Evolutionary conservation across 495 filamentous ascomycete genomes (phyloP).

Genomic region (Talaromyces thailandensis): DNA sequence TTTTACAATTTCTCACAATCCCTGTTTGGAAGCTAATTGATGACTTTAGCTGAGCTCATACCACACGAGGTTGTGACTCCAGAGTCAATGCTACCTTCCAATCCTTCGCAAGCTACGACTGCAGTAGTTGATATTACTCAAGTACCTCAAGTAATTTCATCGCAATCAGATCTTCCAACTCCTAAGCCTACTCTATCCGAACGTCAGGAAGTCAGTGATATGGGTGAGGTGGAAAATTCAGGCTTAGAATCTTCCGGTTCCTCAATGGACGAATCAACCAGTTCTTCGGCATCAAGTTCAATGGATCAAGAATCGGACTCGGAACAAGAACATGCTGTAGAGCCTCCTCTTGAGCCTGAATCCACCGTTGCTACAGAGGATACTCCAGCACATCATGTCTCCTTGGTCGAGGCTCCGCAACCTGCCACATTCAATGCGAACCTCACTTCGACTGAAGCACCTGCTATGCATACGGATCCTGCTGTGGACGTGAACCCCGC

Average conservation of each 20-base stretch:
- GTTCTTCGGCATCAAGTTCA: slow-evolving; percentile 15
- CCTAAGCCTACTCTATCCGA: not conserved
- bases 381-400: not conserved
- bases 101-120: not conserved
- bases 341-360: not conserved
- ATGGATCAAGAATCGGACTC: slow-evolving; percentile 8
- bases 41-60: not conserved
- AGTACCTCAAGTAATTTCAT: not conserved
- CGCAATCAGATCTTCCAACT: not conserved
- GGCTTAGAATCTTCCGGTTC: slow-evolving; percentile 25
- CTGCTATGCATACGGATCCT: not conserved
- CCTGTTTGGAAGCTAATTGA: not conserved
- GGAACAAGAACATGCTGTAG: not conserved
- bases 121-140: not conserved
- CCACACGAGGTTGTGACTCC: not conserved
- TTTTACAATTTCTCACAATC: not conserved
- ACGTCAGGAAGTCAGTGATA: not conserved
- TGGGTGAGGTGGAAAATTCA: slow-evolving; percentile 3
- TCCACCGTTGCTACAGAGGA: not conserved
- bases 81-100: not conserved
- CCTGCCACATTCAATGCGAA: not conserved
- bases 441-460: not conserved
- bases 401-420: not conserved
- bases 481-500: not conserved
- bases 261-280: slow-evolving; percentile 33